Base-by-base conservation (phyloP, 1,284 basidiomycete genomes). In the Papiliotrema nemorosa region DNA sequence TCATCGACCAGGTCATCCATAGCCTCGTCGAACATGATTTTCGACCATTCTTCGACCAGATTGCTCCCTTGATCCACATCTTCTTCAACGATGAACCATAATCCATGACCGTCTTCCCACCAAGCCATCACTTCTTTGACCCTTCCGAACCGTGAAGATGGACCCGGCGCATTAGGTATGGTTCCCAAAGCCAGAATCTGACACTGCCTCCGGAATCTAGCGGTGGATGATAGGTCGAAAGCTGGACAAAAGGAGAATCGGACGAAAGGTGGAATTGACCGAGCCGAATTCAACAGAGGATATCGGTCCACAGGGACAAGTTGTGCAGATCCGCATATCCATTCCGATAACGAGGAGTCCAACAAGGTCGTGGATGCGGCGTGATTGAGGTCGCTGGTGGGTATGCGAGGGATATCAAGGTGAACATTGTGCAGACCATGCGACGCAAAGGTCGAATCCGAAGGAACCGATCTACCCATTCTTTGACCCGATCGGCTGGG, bases 71-170 rank as follows among this genome's bases (percentile, higher is more conserved):
- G 18, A 9, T 38, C 34, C 1, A 40, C 13, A 4, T 37, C 53
- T 7, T 54, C 50, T 22, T 44, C 10, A 1, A 54, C 52, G 4
- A 66, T 26, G 31, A 64, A 39, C 67, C 67, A 69, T 16, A 53
- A 49, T 1, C 67, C 67, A 3, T 53, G 31, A 2, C 45, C 57
- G 43, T 67, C 64, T 34, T 69, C 67, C 65, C 65, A 69, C 65
- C 64, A 69, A 0, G 62, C 67, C 3, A 66, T 3, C 1, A 63
- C 41, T 7, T 47, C 27, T 33, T 47, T 37, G 16, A 43, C 45
- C 14, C 38, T 14, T 20, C 39, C 36, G 29, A 21, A 52, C n/a
- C 38, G 5, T 5, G 12, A 44, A 3, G 44, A 48, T n/a, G 44
- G 50, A 7, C 46, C 40, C 26, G 29, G 37, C 22, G 26, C 34